Conservation (phyloP, 371 early-diverging fungal species). For the Capillidium heterosporum region DNA sequence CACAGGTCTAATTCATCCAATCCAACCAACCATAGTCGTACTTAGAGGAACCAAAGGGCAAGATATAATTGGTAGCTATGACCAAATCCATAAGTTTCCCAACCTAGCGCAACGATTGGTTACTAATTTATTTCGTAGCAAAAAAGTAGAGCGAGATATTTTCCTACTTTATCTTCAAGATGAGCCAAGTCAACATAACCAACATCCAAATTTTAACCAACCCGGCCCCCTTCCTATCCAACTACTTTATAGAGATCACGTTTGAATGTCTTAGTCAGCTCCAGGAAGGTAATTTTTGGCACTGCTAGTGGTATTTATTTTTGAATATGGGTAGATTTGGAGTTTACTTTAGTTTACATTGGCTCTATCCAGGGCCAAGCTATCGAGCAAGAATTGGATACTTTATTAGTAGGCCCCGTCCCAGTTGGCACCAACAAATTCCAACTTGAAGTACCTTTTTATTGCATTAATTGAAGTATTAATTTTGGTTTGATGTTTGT, state of each 20-base stretch:
- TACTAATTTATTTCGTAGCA: no score
- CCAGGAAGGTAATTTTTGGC: slow-evolving; percentile 46
- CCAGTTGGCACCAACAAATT: slow-evolving; percentile 94
- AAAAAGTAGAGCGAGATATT: neutral
- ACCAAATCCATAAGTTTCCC: no score
- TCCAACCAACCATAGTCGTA: no score
- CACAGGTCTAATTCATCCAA: no score
- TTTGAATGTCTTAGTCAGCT: slow-evolving; percentile 85
- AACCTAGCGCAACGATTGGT: no score
- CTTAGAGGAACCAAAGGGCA: no score
- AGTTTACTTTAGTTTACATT: slow-evolving; percentile 92
- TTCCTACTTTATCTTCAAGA: slow-evolving; percentile 11
- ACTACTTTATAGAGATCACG: slow-evolving; percentile 86
- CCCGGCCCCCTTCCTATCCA: slow-evolving; percentile 53
- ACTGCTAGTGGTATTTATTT: neutral
- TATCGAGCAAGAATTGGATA: slow-evolving; percentile 86
- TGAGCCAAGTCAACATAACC: slow-evolving; percentile 72
- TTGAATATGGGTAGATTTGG: slow-evolving; percentile 48
- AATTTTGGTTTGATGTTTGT: neutral
- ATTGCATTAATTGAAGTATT: neutral
- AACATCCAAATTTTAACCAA: slow-evolving; percentile 74
- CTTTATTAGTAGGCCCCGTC: slow-evolving; percentile 89
- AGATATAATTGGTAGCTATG: no score
- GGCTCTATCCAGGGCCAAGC: slow-evolving; percentile 65
- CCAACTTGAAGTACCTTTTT: slow-evolving; percentile 52